A percentile compares a stretch with the other conserved stretches of the same genome.
Conservation (phyloP, 2,329 filamentous ascomycete genomes). For the Calonectria multiphialidica region DNA sequence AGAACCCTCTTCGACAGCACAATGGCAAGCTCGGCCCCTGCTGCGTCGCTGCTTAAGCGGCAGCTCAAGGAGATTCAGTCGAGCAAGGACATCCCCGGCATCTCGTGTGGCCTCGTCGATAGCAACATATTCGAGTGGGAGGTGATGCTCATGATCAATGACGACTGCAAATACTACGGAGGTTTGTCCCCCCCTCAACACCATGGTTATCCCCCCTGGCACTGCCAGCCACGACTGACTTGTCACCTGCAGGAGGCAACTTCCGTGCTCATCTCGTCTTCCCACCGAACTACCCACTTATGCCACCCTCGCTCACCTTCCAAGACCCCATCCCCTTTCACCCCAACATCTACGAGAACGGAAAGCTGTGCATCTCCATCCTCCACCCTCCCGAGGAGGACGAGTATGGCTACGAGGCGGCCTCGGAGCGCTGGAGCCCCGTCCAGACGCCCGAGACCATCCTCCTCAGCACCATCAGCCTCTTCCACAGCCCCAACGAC, state of each 20-base stretch:
- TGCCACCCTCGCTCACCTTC: conserved; percentile 91
- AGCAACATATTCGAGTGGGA: conserved; percentile 98
- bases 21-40: conserved; percentile 58
- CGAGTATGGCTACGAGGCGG: conserved; percentile 91
- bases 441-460: conserved; percentile 97
- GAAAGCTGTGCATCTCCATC: conserved; percentile 96
- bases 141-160: conserved; percentile 98
- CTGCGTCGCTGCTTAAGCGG: conserved; percentile 80
- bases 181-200: conserved; percentile 66
- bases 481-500: conserved; percentile 93
- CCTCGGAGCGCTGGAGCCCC: conserved; percentile 91
- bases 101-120: conserved; percentile 90
- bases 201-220: conserved; percentile 20
- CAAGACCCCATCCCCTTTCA: conserved; percentile 87
- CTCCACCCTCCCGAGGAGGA: conserved; percentile 96
- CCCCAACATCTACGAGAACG: conserved; percentile 91
- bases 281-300: conserved; percentile 85
- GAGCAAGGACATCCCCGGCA: conserved; percentile 91
- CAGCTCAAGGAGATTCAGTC: conserved; percentile 96
- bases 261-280: conserved; percentile 90
- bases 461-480: conserved; percentile 89
- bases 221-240: background rate
- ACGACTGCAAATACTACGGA: conserved; percentile 93
- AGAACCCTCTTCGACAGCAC: background rate
- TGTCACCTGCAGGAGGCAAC: conserved; percentile 77